Evolutionary conservation across 2,329 filamentous ascomycete species (phyloP).

Genomic region (Fusarium sp.): DNA sequence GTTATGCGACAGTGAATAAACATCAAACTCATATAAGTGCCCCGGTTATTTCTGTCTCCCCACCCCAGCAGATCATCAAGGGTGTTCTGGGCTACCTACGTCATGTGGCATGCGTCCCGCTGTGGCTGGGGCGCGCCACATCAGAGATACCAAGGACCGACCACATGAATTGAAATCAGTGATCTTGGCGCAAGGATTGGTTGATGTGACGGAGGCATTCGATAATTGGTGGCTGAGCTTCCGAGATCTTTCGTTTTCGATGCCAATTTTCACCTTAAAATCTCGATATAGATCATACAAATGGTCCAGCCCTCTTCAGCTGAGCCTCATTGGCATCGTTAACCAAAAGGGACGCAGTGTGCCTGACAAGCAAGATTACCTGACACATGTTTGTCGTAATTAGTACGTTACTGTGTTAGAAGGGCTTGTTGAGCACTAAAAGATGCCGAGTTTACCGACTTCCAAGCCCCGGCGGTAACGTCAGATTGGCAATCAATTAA

Average conservation of each 20-base stretch:
- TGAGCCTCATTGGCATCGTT: slow-evolving; percentile 29
- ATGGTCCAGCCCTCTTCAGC: neutral
- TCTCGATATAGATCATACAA: slow-evolving; percentile 26
- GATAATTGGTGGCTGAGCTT: slow-evolving; percentile 37
- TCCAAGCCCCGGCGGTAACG: slow-evolving; percentile 23
- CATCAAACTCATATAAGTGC: neutral
- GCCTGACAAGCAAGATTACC: slow-evolving; percentile 5
- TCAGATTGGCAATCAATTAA: slow-evolving; percentile 12
- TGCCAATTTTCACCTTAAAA: slow-evolving; percentile 10
- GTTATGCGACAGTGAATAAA: neutral
- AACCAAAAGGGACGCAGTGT: slow-evolving; percentile 11
- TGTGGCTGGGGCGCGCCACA: slow-evolving; percentile 29
- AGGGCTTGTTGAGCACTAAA: slow-evolving; percentile 6
- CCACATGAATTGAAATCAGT: neutral
- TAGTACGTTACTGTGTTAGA: slow-evolving; percentile 17
- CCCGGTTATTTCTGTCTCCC: neutral
- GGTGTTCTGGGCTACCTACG: slow-evolving; percentile 34
- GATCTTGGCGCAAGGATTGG: slow-evolving; percentile 24
- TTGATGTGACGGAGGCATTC: slow-evolving; percentile 17
- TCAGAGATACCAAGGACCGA: slow-evolving; percentile 22
- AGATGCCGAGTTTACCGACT: slow-evolving; percentile 44
- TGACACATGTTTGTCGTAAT: slow-evolving; percentile 41
- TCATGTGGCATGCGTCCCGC: slow-evolving; percentile 38
- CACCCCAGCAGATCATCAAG: slow-evolving; percentile 12
- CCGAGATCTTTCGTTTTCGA: slow-evolving; percentile 6